Base-by-base conservation (phyloP, 352 stramenopile genomes). In the Pythium volutum region DNA sequence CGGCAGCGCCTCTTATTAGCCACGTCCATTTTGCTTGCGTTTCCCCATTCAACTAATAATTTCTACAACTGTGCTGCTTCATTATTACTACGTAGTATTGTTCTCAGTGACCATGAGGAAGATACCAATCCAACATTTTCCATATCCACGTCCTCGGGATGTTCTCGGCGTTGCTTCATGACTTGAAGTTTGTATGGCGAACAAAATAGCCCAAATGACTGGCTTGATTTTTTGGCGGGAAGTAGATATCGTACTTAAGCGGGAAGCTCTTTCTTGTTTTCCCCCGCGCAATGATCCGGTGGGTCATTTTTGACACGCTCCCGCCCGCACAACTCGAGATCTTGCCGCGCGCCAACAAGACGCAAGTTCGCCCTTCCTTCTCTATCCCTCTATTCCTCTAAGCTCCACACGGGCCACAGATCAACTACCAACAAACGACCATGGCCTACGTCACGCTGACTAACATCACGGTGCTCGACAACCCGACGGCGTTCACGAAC, bases 381-480 rank as follows among this genome's bases (percentile, higher is more conserved):
- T 29, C 12, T 29, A 2, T 22, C 25, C 25, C 16, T 2, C 16
- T 16, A n/a, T 31, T 48, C 20, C 20, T 12, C 45, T 27, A 41
- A 16, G 15, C 55, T 27, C 14, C 46, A 27, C 43, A n/a, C n/a
- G n/a, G n/a, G n/a, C n/a, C n/a, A n/a, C n/a, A n/a, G n/a, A n/a
- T n/a, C 34, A 49, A 12, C 7, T 22, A 46, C 27, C 25, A 45
- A 25, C 25, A 51, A 16, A 38, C 4, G 4, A 59, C 27, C 25
- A 95, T 95, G 86, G 86, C 86, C 31, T 95, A 93, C 78, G 84
- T 95, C 50, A 95, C 86, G 62, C 76, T 98, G 36, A 93, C 88
- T 38, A 96, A 97, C 76, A 95, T 98, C 66, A 93, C 91, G n/a
- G 96, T 99, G 58, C 82, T 99, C 43, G 96, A 99, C 75, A 99